Evolutionary conservation across 177 flowering plant genomes (phyloP), one percentile per base, ranked within the genome.

Genomic region (Vitis hybrid): DNA sequence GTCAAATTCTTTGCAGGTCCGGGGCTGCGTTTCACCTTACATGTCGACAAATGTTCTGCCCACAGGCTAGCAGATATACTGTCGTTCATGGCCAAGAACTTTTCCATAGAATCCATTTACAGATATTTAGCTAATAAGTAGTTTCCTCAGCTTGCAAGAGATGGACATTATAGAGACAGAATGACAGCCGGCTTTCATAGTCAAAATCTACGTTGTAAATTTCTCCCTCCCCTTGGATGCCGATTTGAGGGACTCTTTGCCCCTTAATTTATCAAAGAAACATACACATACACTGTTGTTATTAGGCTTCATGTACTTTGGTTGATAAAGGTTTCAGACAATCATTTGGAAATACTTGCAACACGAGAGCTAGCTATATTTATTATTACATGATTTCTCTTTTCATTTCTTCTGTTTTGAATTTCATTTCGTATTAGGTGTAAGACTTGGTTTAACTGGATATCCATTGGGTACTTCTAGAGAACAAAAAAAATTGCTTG

Each of bases 1-100:
- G 10, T 34, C 39, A 50, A 19, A 7, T 16, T 39, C 50, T 26
- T 66, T 80, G 60, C 87, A 90, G 91, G 84, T 86, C 16, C 80
- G 75, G 63, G 93, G 89, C 54, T 88, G 86, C 76, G 72, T 81
- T 53, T 85, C 96, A 0, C 93, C 96, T 5, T 90, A 90, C 76
- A 81, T 88, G 82, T 77, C 90, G 54, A 55, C 84, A 53, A 82
- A 88, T 75, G 89, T 80, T 52, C 63, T 86, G 51, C 68, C 86
- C 6, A 34, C 77, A 71, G 76, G 66, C 72, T 87, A 76, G 75
- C 57, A 10, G 61, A n/a, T 50, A 34, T 2, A 26, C 7, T 55
- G 26, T 20, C 61, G 56, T 29, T 62, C 8, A 26, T 26, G 29
- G 29, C 29, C 29, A 22, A 26, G 26, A 50, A 61, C 60, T 45